Percentiles rank a stretch among this genome's conserved stretches.
These are phyloP conservation scores for Arthroderma uncinatum DNA, from an alignment of 2,329 filamentous ascomycete species.

Conservation along the genomic window DNA sequence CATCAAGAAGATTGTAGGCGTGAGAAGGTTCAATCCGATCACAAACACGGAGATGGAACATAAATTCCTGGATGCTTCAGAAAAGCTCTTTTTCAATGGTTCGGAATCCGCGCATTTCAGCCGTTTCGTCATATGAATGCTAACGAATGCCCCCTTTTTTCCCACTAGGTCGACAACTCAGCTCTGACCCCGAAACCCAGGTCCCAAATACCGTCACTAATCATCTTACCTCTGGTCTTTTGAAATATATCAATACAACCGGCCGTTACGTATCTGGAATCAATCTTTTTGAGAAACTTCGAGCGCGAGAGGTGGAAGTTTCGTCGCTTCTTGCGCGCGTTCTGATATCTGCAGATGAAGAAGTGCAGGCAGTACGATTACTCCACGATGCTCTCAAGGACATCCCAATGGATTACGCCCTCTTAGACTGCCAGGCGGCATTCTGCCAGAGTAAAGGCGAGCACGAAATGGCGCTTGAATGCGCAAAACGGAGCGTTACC, in stretches of 20 bases:
- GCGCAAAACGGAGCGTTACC: slow-evolving; percentile 87
- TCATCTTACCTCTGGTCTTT: slow-evolving; percentile 81
- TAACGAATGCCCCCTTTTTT: slow-evolving; percentile 17
- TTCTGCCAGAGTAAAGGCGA: slow-evolving; percentile 85
- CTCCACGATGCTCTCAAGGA: slow-evolving; percentile 82
- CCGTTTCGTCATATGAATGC: neutral
- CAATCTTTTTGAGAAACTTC: slow-evolving; percentile 93
- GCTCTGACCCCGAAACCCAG: slow-evolving; percentile 93
- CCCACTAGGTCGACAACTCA: slow-evolving; percentile 85
- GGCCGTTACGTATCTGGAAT: slow-evolving; percentile 91
- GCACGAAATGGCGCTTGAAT: slow-evolving; percentile 75
- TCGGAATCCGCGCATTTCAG: slow-evolving; percentile 7
- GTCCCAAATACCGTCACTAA: slow-evolving; percentile 96
- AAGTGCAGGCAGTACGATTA: slow-evolving; percentile 85
- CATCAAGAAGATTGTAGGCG: slow-evolving; percentile 95
- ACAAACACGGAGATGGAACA: slow-evolving; percentile 98
- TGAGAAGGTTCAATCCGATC: slow-evolving; percentile 91
- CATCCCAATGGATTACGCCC: slow-evolving; percentile 92
- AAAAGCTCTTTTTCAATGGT: slow-evolving; percentile 91
- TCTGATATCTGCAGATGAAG: slow-evolving; percentile 87
- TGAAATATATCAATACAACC: slow-evolving; percentile 91
- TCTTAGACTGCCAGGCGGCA: slow-evolving; percentile 86
- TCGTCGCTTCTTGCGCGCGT: slow-evolving; percentile 86
- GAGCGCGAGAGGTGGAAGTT: slow-evolving; percentile 81
- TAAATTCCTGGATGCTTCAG: slow-evolving; percentile 85